Percentiles rank a stretch among this genome's conserved stretches.
These are phyloP conservation scores for Cyclostephanos tholiformis DNA, from an alignment of 108 stramenopile genomes.

Conservation along the genomic window DNA sequence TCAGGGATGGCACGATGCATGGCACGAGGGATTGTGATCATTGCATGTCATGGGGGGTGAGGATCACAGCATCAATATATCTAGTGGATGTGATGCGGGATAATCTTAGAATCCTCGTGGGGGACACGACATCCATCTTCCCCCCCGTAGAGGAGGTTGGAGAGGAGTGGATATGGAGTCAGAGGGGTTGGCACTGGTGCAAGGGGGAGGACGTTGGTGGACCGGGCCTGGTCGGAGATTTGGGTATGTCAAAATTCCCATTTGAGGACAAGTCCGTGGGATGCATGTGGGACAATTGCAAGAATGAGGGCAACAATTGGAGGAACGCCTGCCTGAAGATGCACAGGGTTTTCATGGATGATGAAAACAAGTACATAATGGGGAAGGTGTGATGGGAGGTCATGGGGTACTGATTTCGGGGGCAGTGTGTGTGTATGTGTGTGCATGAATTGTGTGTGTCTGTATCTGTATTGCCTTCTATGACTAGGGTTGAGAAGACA, in stretches of 20 bases:
- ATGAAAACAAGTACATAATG: neutral
- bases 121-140: slow-evolving; percentile 8
- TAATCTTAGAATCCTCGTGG: neutral
- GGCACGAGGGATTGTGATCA: slow-evolving; percentile 11
- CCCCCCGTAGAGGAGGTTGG: slow-evolving; percentile 6
- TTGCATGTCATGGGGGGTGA: neutral
- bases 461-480: too few relatives aligned
- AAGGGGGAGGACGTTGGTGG: slow-evolving; percentile 2
- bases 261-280: neutral
- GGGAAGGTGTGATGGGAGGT: neutral
- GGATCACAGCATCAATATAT: slow-evolving; percentile 8
- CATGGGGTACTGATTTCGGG: neutral
- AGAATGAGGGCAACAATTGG: neutral
- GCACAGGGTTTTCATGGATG: slow-evolving; percentile 12
- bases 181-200: slow-evolving; percentile 1
- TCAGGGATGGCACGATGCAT: neutral
- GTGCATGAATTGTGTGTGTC: too few relatives aligned
- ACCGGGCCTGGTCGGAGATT: neutral
- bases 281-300: slow-evolving; percentile 1
- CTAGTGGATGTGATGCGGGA: neutral
- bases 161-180: slow-evolving; percentile 8
- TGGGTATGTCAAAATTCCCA: neutral
- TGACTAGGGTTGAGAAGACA: too few relatives aligned
- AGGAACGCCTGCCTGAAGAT: slow-evolving; percentile 6
- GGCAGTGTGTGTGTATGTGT: neutral